phyloP scores from a whole-genome alignment of 1,284 basidiomycete species.

The Puccinia hordei region DNA sequence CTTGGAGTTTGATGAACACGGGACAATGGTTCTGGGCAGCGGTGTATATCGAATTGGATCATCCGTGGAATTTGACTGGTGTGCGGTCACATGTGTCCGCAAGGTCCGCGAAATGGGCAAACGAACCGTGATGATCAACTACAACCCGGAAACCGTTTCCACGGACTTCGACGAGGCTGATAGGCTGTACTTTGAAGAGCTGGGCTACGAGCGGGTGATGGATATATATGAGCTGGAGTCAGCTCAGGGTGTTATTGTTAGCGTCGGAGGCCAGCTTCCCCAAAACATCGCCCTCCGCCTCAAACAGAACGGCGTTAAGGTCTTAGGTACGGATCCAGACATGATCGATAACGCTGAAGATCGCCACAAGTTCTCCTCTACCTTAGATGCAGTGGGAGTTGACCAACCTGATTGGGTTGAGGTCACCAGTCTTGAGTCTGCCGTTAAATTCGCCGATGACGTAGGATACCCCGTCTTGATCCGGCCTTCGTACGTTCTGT shows the following conservation, averaged over 20 bases:
- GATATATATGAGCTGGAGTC: slow-evolving; percentile 98
- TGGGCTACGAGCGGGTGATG: slow-evolving; percentile 97
- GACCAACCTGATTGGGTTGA: slow-evolving; percentile 98
- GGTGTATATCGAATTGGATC: slow-evolving; percentile 98
- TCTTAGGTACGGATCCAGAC: slow-evolving; percentile 91
- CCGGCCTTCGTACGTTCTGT: slow-evolving; percentile 94
- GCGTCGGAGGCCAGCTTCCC: slow-evolving; percentile 94
- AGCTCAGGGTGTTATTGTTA: slow-evolving; percentile 89
- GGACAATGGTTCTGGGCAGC: slow-evolving; percentile 98
- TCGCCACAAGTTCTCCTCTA: slow-evolving; percentile 96
- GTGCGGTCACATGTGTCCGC: slow-evolving; percentile 94
- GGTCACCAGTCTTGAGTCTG: slow-evolving; percentile 81
- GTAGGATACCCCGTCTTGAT: slow-evolving; percentile 93
- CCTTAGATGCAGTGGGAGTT: slow-evolving; percentile 90
- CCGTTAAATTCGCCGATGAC: slow-evolving; percentile 84
- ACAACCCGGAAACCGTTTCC: slow-evolving; percentile 98
- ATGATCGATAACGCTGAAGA: slow-evolving; percentile 98
- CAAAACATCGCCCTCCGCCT: slow-evolving; percentile 98
- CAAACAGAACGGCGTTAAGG: slow-evolving; percentile 85
- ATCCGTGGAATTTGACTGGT: slow-evolving; percentile 99
- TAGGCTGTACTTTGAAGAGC: slow-evolving; percentile 95
- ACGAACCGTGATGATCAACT: slow-evolving; percentile 99
- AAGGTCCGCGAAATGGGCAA: slow-evolving; percentile 87
- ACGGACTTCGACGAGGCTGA: slow-evolving; percentile 99
- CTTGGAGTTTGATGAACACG: slow-evolving; percentile 91